Percentiles rank a stretch among this genome's conserved stretches.
These are phyloP conservation scores for Cutaneotrichosporon cavernicola DNA, from an alignment of 1,284 basidiomycete species.

Conservation along the genomic window DNA sequence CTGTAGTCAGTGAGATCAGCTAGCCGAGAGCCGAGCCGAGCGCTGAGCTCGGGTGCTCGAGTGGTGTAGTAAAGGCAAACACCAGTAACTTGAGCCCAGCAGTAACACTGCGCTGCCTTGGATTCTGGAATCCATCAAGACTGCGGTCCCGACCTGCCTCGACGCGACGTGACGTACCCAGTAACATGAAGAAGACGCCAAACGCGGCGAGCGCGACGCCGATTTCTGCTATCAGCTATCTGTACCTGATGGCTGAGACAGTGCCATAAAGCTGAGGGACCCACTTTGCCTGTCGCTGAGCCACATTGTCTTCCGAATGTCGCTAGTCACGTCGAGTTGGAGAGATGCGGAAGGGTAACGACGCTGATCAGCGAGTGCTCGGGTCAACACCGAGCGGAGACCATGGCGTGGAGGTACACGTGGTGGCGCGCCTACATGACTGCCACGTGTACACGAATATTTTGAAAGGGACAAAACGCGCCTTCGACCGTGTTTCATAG, in stretches of 20 bases:
- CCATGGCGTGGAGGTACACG: slow-evolving; percentile 2
- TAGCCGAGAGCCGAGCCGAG: background rate
- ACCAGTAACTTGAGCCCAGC: too few species aligned
- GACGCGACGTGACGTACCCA: slow-evolving; percentile 56
- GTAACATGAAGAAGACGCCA: slow-evolving; percentile 90
- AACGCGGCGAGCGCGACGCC: slow-evolving; percentile 97
- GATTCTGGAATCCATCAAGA: background rate
- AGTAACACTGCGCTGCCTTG: background rate
- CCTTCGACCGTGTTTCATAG: too few species aligned
- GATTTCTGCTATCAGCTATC: slow-evolving; percentile 64
- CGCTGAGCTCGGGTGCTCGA: background rate
- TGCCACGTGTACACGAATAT: too few species aligned
- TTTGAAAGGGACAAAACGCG: too few species aligned
- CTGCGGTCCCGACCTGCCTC: too few species aligned
- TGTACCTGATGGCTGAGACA: background rate
- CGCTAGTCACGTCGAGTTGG: background rate
- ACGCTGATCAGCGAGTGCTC: background rate
- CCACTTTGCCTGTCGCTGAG: slow-evolving; percentile 67
- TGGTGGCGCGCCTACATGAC: background rate
- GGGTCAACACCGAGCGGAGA: background rate
- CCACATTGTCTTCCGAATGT: slow-evolving; percentile 58
- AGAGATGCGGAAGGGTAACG: background rate
- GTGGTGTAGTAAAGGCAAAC: too few species aligned
- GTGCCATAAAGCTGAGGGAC: slow-evolving; percentile 26
- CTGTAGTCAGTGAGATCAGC: slow-evolving; percentile 33